Conservation (phyloP, 1,139 yeast species). For the Suhomyces maxii region DNA sequence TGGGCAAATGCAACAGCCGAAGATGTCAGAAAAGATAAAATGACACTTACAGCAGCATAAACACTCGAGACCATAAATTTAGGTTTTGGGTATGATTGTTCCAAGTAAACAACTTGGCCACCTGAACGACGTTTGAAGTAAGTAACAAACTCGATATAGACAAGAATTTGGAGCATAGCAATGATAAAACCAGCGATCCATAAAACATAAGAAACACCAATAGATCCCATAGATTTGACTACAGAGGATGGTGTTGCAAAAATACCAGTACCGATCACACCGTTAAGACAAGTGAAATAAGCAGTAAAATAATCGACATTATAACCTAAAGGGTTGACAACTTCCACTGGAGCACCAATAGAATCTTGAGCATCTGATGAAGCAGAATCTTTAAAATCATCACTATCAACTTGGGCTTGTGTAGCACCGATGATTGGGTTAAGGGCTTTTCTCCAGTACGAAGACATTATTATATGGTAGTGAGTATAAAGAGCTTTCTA, state of each 20-base stretch:
- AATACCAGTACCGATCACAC: conserved; percentile 49
- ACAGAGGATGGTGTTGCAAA: conserved; percentile 43
- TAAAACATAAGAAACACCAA: conserved; percentile 43
- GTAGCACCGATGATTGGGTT: conserved; percentile 5
- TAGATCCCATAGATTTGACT: conserved; percentile 37
- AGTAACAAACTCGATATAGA: conserved; percentile 41
- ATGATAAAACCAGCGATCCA: conserved; percentile 43
- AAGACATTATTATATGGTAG: conserved; percentile 1
- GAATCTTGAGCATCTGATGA: conserved; percentile 19
- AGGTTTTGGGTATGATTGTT: conserved; percentile 44
- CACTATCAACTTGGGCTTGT: neutral
- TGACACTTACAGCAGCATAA: conserved; percentile 42
- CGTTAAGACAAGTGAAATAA: conserved; percentile 37
- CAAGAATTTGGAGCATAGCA: conserved; percentile 32
- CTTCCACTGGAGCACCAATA: conserved; percentile 41
- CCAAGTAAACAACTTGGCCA: conserved; percentile 46
- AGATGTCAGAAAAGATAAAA: conserved; percentile 40
- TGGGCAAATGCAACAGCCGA: conserved; percentile 45
- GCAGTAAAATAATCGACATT: conserved; percentile 32
- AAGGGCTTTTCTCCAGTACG: conserved; percentile 2
- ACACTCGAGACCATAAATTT: conserved; percentile 40
- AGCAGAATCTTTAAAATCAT: conserved; percentile 1
- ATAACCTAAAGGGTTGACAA: conserved; percentile 39
- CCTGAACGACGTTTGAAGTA: conserved; percentile 41
- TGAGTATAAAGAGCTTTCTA: neutral